Evolutionary conservation across 306 rosid species (phyloP).

Genomic region (Inga laurina): DNA sequence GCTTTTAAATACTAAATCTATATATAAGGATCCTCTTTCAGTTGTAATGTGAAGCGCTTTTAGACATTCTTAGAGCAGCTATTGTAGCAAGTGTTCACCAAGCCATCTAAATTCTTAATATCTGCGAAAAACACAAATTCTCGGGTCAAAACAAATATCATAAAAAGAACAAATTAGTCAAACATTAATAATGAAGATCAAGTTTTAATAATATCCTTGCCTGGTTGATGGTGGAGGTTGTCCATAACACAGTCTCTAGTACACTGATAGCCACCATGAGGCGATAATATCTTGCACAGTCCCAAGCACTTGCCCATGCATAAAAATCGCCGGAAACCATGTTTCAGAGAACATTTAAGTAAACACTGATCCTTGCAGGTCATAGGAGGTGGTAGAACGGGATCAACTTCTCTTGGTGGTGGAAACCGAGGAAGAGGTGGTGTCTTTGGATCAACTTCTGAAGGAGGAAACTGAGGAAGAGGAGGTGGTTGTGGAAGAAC

Average conservation of each 20-base stretch:
- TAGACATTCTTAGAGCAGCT: background rate
- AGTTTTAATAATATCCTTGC: background rate
- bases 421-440: background rate
- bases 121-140: background rate
- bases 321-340: background rate
- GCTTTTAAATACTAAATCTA: background rate
- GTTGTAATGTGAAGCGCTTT: background rate
- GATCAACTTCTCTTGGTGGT: background rate
- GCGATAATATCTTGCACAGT: background rate
- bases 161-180: background rate
- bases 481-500: background rate
- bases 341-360: background rate
- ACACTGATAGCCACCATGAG: background rate
- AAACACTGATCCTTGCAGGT: conserved; percentile 2
- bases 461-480: background rate
- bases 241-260: background rate
- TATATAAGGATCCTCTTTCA: background rate
- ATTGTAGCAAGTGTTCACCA: background rate
- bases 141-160: background rate
- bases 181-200: background rate
- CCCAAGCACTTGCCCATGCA: conserved; percentile 21
- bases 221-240: background rate
- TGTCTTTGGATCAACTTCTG: background rate
- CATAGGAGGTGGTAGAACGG: background rate
- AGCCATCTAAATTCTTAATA: background rate